Base-by-base conservation (phyloP, 331 rosid genomes). In the Cucumis variabilis region DNA sequence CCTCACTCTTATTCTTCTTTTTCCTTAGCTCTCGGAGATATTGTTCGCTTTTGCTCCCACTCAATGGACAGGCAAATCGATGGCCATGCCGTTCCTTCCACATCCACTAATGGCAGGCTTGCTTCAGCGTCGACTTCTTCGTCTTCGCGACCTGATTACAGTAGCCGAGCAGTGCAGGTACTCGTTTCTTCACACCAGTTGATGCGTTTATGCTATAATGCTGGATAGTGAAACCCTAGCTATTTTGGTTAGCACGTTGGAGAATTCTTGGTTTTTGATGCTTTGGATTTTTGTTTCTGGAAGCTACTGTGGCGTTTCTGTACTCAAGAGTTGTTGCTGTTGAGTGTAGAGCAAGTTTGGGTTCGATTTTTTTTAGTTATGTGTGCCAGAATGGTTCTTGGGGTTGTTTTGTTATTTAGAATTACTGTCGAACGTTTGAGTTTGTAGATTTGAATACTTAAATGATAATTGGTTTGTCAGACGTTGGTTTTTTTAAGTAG, bases 131-230 rank as follows among this genome's bases (percentile, higher is more conserved):
- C 93, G 53, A 86, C 86, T 41, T 89, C 91, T 24, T 89, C 89
- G 1, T 44, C 90, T 65, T 85, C 87, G 53, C 93, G 85, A 37
- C 96, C 98, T 9, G 90, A 93, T 89, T 96, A 90, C 89, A 91
- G 89, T 84, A 94, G 91, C 85, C 94, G 83, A 83, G 91, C 90
- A 79, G 99, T 96, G 88, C 98, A 94, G 98, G 99, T 96, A 30
- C 58, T 8, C 50, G n/a, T 72, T 60, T 82, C 9, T 27, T 5
- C 20, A 0, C 41, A 16, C 50, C 62, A 33, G 30, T 65, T 37
- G 73, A 83, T 9, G 24, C 37, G 13, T 41, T 63, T 23, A 6
- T 82, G 33, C 15, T 79, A 5, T 27, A 80, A 80, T 80, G 70
- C 69, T 28, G 3, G 84, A 51, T 51, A 9, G n/a, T 17, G 75